Conservation (phyloP, 202 grass and related monocot species). For the Panicum hallii region DNA sequence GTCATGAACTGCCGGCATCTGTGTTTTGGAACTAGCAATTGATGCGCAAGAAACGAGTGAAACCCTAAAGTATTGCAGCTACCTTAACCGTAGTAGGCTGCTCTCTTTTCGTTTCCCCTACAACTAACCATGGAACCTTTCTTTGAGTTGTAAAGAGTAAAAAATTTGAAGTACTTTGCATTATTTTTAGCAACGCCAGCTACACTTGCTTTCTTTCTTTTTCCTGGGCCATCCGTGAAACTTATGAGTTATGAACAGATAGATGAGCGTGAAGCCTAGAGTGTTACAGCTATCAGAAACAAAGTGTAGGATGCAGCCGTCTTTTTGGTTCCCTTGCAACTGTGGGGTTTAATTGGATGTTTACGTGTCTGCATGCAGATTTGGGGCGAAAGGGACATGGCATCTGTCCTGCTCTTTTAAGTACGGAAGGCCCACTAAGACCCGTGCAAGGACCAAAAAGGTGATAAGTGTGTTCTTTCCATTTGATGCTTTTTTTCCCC, state of each 20-base stretch:
- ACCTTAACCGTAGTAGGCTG: background rate
- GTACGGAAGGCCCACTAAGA: background rate
- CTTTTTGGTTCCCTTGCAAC: slow-evolving; percentile 11
- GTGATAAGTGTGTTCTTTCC: background rate
- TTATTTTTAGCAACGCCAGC: background rate
- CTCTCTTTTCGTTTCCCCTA: slow-evolving; percentile 46
- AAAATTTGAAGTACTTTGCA: background rate
- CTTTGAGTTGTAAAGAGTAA: slow-evolving; percentile 24
- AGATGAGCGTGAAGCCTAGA: slow-evolving; percentile 8
- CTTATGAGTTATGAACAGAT: background rate
- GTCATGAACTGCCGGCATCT: background rate
- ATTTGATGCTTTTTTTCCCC: background rate
- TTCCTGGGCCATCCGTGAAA: slow-evolving; percentile 8
- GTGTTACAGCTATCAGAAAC: background rate
- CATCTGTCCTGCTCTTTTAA: background rate
- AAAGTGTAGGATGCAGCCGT: background rate
- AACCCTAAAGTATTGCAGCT: slow-evolving; percentile 21
- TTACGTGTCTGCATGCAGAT: slow-evolving; percentile 49
- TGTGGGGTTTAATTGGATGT: background rate
- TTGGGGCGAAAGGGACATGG: slow-evolving; percentile 37
- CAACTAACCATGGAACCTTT: slow-evolving; percentile 34
- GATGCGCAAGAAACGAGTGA: slow-evolving; percentile 44
- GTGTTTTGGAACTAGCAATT: slow-evolving; percentile 31
- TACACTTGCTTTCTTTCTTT: background rate
- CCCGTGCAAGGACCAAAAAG: slow-evolving; percentile 15